Percentiles rank a stretch among this genome's conserved stretches.
These are phyloP conservation scores for Eimeria zaria DNA, from an alignment of 169 alveolate species.

Conservation along the genomic window DNA sequence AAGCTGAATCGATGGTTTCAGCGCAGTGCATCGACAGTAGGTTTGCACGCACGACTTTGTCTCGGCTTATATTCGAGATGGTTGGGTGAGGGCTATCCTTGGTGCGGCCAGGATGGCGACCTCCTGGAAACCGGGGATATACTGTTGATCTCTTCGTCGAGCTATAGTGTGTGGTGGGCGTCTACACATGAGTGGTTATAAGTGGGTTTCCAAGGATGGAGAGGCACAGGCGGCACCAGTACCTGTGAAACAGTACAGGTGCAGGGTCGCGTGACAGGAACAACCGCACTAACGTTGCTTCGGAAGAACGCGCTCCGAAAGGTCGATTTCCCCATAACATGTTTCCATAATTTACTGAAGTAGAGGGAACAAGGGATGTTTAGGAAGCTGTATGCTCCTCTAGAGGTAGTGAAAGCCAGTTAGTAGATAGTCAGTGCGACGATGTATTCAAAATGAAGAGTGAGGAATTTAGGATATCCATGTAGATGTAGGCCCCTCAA, in stretches of 20 bases:
- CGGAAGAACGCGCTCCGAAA: neutral
- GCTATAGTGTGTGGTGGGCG: neutral
- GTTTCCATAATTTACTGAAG: neutral
- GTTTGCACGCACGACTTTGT: neutral
- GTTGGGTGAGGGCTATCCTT: neutral
- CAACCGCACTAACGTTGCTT: neutral
- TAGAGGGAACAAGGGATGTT: neutral
- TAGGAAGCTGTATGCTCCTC: neutral
- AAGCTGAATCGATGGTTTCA: neutral
- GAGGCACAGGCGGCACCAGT: neutral
- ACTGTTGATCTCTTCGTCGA: neutral
- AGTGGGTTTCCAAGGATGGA: neutral
- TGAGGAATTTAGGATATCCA: neutral
- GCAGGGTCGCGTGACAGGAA: neutral
- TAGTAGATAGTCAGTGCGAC: too few relatives aligned
- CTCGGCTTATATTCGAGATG: neutral
- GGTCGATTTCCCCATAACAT: neutral
- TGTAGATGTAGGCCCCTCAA: neutral
- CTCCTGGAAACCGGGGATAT: neutral
- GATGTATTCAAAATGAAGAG: neutral
- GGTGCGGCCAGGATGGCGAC: neutral
- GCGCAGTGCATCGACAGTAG: constrained; percentile 9
- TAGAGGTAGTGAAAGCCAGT: neutral
- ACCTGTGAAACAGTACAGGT: neutral
- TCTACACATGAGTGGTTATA: neutral